These are phyloP conservation scores for Volvox africanus DNA, from an alignment of 139 green algal genomes.

Conservation along the genomic window DNA sequence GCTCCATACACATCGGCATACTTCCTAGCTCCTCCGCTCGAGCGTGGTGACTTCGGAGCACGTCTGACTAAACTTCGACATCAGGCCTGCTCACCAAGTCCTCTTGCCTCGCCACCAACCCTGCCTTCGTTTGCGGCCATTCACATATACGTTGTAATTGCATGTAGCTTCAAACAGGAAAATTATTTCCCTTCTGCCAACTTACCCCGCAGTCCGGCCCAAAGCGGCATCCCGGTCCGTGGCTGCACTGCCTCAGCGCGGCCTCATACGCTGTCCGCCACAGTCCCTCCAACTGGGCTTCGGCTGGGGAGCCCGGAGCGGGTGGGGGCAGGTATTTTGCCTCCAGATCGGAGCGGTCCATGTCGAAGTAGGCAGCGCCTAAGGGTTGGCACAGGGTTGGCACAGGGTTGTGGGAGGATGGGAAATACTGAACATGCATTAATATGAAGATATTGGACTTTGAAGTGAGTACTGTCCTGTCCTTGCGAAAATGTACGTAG, in stretches of 20 bases:
- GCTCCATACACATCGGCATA: no score
- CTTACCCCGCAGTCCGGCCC: conserved; percentile 70
- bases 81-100: no score
- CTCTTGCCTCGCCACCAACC: no score
- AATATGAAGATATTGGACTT: neutral
- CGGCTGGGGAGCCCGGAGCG: conserved; percentile 42
- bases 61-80: no score
- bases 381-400: conserved; percentile 18
- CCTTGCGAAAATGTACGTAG: no score
- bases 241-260: conserved; percentile 74
- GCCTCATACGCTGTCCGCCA: conserved; percentile 73
- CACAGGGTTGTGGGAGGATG: neutral
- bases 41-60: no score
- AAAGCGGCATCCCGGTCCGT: conserved; percentile 74
- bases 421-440: neutral
- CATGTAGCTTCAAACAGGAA: no score
- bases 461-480: neutral
- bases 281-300: conserved; percentile 66
- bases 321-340: conserved; percentile 69
- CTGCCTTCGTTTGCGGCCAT: no score
- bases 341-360: conserved; percentile 81
- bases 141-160: no score
- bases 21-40: no score
- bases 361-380: conserved; percentile 84
- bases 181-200: neutral